Percentiles rank a stretch among this genome's conserved stretches.
These are phyloP conservation scores for Aspergillus nanangensis DNA, from an alignment of 495 filamentous ascomycete genomes.

Conservation along the genomic window DNA sequence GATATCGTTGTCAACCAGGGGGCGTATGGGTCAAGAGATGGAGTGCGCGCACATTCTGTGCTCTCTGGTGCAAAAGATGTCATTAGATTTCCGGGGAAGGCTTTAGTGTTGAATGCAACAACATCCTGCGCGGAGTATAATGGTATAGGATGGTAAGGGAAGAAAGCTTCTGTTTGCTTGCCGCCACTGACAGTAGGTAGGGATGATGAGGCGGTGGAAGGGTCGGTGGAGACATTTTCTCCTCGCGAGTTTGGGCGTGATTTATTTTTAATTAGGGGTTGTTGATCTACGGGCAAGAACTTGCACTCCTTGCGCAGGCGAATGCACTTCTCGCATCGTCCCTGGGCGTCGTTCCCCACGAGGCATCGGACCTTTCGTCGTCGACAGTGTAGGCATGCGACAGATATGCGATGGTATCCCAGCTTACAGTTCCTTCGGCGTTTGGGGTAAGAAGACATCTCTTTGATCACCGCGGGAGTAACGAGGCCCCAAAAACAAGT, in stretches of 20 bases:
- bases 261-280: conserved; percentile 55
- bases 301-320: conserved; percentile 93
- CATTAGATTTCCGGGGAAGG: conserved; percentile 31
- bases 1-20: conserved; percentile 35
- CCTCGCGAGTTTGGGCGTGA: conserved; percentile 41
- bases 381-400: conserved; percentile 94
- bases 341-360: conserved; percentile 70
- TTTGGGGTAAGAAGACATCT: conserved; percentile 64
- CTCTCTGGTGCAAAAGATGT: conserved; percentile 33
- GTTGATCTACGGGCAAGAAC: conserved; percentile 89
- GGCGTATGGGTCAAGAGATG: conserved; percentile 31
- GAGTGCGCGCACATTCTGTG: too few species aligned
- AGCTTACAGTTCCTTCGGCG: conserved; percentile 65
- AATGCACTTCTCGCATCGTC: conserved; percentile 93
- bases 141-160: conserved; percentile 36
- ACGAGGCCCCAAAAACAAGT: conserved; percentile 31
- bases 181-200: conserved; percentile 28
- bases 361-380: conserved; percentile 94
- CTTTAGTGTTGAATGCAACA: conserved; percentile 22
- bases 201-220: conserved; percentile 41
- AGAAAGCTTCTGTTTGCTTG: conserved; percentile 37
- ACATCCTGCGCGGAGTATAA: conserved; percentile 36
- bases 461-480: conserved; percentile 45
- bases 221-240: conserved; percentile 37
- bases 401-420: conserved; percentile 94